A percentile compares a stretch with the other conserved stretches of the same genome.
These are phyloP conservation scores for Pichia sp. DNA, from an alignment of 1,139 yeast genomes.

Conservation along the genomic window DNA sequence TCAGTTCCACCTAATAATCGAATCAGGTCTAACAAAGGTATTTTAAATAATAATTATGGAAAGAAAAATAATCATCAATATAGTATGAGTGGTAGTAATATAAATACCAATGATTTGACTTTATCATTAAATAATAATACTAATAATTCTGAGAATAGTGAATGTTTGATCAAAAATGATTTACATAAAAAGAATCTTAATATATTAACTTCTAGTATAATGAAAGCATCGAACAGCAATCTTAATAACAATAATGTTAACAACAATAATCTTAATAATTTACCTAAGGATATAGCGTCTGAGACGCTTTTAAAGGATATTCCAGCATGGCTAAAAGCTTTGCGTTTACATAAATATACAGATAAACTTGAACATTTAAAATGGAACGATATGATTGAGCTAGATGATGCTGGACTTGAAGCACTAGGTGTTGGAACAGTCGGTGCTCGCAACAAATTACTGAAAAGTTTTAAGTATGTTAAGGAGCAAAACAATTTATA, in stretches of 20 bases:
- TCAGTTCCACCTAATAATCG: conserved; percentile 14
- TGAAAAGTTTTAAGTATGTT: conserved; percentile 86
- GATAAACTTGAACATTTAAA: conserved; percentile 67
- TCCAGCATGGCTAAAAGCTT: conserved; percentile 86
- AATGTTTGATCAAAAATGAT: no score
- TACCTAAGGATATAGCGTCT: conserved; percentile 63
- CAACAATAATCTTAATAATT: conserved; percentile 24
- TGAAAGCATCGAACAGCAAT: neutral
- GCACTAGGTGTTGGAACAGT: conserved; percentile 82
- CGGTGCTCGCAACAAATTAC: conserved; percentile 88
- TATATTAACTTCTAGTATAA: neutral
- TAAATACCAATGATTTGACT: neutral
- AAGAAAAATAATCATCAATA: neutral
- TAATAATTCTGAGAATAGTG: no score
- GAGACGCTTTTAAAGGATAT: conserved; percentile 64
- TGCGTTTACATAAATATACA: conserved; percentile 90
- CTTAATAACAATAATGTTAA: neutral
- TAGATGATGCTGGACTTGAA: conserved; percentile 65
- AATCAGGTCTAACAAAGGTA: neutral
- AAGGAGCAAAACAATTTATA: conserved; percentile 31
- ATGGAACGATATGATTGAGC: conserved; percentile 74
- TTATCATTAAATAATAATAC: neutral
- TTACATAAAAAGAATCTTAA: no score
- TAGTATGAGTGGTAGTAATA: conserved; percentile 1
- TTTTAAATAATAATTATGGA: neutral